Percentiles rank a stretch among this genome's conserved stretches.
Conservation (phyloP, 148 eudicot species). For the Heliosperma pusillum region DNA sequence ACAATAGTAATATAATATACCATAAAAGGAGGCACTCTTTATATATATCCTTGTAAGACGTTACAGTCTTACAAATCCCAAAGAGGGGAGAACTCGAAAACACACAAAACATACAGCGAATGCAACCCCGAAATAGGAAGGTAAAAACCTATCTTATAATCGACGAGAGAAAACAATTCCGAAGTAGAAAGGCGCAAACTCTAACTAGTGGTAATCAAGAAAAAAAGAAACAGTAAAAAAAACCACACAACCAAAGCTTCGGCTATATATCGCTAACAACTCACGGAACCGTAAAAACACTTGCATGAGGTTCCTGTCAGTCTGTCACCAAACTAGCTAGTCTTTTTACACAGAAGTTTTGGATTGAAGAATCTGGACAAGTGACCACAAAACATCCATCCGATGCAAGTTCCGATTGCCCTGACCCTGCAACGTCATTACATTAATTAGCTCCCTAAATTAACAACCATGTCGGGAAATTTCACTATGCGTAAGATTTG, state of each 20-base stretch:
- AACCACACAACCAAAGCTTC: constrained; percentile 9
- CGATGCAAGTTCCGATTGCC: constrained; percentile 74
- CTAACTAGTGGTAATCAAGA: constrained; percentile 12
- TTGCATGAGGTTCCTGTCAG: constrained; percentile 6
- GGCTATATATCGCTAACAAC: constrained; percentile 12
- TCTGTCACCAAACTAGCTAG: constrained; percentile 7
- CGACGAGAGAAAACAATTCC: constrained; percentile 12
- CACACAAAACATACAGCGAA: constrained; percentile 5
- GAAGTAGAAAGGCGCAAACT: constrained; percentile 3
- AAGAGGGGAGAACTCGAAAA: background rate
- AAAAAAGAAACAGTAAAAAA: background rate
- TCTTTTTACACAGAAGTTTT: constrained; percentile 29
- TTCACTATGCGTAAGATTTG: no score
- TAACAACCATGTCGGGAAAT: no score
- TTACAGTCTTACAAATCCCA: no score
- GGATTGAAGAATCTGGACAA: constrained; percentile 72
- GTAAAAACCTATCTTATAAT: constrained; percentile 16
- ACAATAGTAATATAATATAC: no score
- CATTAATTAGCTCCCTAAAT: background rate
- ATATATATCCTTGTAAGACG: no score
- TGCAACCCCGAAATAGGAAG: constrained; percentile 4
- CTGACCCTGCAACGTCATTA: constrained; percentile 41
- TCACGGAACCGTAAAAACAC: constrained; percentile 15
- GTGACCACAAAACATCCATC: constrained; percentile 86
- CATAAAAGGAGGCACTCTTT: no score